phyloP scores from a whole-genome alignment of 164 flowering plant species.

The Piper longum region DNA sequence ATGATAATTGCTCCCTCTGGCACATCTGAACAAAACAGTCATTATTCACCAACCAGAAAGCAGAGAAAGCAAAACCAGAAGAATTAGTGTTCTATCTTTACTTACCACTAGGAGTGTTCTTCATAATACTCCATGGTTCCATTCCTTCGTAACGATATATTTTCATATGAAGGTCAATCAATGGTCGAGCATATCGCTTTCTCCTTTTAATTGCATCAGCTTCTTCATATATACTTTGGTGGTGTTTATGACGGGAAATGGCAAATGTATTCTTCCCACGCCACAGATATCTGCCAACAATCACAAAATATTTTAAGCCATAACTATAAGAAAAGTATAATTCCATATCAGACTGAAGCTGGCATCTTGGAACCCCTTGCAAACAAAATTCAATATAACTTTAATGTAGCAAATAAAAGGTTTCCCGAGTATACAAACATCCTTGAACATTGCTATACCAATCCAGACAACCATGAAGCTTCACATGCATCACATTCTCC shows the following conservation, averaged over 20 bases:
- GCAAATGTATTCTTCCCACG: slow-evolving; percentile 94
- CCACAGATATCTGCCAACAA: slow-evolving; percentile 70
- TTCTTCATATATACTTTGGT: slow-evolving; percentile 82
- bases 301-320: background rate
- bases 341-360: too few relatives aligned
- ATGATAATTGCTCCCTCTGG: slow-evolving; percentile 96
- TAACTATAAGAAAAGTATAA: background rate
- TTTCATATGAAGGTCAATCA: slow-evolving; percentile 88
- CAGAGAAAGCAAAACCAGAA: background rate
- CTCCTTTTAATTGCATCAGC: slow-evolving; percentile 94
- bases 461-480: too few relatives aligned
- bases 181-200: slow-evolving; percentile 94
- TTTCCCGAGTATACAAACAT: too few relatives aligned
- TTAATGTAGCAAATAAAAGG: too few relatives aligned
- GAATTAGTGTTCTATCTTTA: background rate
- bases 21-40: slow-evolving; percentile 52
- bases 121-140: slow-evolving; percentile 69
- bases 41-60: background rate
- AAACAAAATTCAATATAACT: too few relatives aligned
- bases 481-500: too few relatives aligned
- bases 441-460: too few relatives aligned
- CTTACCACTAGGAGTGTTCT: slow-evolving; percentile 73
- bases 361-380: too few relatives aligned
- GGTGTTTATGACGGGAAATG: slow-evolving; percentile 93
- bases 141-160: slow-evolving; percentile 82